Conservation (phyloP, 176 grass and related monocot species). For the Avena eriantha region DNA sequence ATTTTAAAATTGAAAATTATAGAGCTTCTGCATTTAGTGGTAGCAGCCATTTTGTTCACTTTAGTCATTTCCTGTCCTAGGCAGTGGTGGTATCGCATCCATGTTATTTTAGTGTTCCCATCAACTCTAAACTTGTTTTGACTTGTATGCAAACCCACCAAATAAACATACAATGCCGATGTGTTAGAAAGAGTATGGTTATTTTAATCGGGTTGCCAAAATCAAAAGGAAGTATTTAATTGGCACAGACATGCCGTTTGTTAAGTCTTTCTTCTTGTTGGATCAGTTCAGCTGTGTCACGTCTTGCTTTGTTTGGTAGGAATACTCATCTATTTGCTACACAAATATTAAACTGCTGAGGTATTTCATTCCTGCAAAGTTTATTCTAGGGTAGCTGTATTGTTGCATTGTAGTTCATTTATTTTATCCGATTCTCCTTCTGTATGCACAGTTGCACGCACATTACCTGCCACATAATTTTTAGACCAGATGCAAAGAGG, state of each 20-base stretch:
- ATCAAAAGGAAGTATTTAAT: background rate
- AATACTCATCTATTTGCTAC: conserved; percentile 1
- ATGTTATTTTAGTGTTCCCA: background rate
- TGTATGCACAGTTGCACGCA: background rate
- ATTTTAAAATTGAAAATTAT: background rate
- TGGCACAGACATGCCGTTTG: background rate
- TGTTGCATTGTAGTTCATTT: background rate
- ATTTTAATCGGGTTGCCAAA: conserved; percentile 11
- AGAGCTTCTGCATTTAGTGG: background rate
- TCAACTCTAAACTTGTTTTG: conserved; percentile 18
- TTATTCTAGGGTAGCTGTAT: conserved; percentile 20
- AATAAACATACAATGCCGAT: background rate
- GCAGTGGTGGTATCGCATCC: background rate
- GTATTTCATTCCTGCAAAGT: background rate
- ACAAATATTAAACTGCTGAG: conserved; percentile 25
- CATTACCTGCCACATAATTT: background rate
- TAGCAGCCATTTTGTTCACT: background rate
- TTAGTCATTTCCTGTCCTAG: conserved; percentile 5
- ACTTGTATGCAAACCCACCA: conserved; percentile 23
- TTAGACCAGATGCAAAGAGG: background rate
- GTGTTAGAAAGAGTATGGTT: background rate
- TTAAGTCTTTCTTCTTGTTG: background rate
- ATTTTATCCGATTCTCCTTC: background rate
- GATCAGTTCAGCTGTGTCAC: conserved; percentile 19
- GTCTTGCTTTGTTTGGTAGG: conserved; percentile 13